These are phyloP conservation scores for Eutypa lata DNA, from an alignment of 2,329 filamentous ascomycete genomes.

Conservation along the genomic window DNA sequence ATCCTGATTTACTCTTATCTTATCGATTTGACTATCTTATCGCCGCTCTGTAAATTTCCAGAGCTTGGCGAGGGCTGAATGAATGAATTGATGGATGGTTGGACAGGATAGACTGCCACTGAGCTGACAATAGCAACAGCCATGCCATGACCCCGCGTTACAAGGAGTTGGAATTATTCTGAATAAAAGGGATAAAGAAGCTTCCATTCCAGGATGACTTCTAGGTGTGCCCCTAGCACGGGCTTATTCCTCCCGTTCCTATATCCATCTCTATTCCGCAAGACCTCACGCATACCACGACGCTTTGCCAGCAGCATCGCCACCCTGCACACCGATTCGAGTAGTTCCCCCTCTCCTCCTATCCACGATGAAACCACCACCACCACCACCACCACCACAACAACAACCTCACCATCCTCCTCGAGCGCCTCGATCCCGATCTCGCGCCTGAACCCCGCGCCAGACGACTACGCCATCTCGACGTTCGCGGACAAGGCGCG, in stretches of 20 bases:
- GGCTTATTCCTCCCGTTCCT: slow-evolving; percentile 45
- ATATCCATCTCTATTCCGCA: slow-evolving; percentile 44
- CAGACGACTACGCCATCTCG: slow-evolving; percentile 78
- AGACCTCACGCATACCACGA: slow-evolving; percentile 17
- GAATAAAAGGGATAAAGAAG: slow-evolving; percentile 6
- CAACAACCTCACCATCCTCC: slow-evolving; percentile 23
- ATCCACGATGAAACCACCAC: too few relatives aligned
- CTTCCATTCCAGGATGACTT: slow-evolving; percentile 34
- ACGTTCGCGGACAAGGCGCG: slow-evolving; percentile 86
- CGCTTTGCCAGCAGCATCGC: slow-evolving; percentile 11
- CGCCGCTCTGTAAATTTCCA: not conserved
- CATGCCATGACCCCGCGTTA: not conserved
- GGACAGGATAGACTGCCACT: too few relatives aligned
- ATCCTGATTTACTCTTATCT: too few relatives aligned
- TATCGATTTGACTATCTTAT: not conserved
- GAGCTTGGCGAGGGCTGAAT: not conserved
- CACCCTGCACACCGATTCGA: slow-evolving; percentile 14
- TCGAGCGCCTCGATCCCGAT: slow-evolving; percentile 36
- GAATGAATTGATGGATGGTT: not conserved
- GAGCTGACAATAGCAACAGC: not conserved
- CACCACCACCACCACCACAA: slow-evolving; percentile 18
- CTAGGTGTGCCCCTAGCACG: slow-evolving; percentile 35
- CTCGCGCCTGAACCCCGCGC: slow-evolving; percentile 72
- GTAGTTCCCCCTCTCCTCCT: slow-evolving; percentile 9
- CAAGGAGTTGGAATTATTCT: not conserved